phyloP scores from a whole-genome alignment of 2,329 filamentous ascomycete species.

The Cladosporium sp. region DNA sequence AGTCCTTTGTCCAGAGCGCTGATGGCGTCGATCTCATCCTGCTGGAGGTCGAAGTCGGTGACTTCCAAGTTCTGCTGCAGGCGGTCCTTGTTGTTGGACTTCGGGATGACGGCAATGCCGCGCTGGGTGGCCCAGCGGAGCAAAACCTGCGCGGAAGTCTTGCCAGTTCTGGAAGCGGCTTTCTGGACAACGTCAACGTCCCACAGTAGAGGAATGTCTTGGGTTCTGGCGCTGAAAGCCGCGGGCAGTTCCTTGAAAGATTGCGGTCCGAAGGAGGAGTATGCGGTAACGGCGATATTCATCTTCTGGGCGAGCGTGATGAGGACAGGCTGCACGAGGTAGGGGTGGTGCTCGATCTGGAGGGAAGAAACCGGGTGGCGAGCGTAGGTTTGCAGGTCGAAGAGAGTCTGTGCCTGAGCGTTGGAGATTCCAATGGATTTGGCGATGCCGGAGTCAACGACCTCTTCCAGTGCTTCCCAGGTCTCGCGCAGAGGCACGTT shows the following conservation, averaged over 20 bases:
- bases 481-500: slow-evolving; percentile 75
- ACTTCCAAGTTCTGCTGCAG: slow-evolving; percentile 65
- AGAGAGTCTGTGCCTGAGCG: slow-evolving; percentile 72
- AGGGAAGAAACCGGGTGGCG: slow-evolving; percentile 69
- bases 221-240: slow-evolving; percentile 50
- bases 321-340: slow-evolving; percentile 71
- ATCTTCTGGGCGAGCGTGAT: slow-evolving; percentile 64
- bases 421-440: slow-evolving; percentile 77
- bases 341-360: slow-evolving; percentile 88
- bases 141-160: slow-evolving; percentile 74
- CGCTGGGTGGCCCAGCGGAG: slow-evolving; percentile 85
- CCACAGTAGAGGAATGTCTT: slow-evolving; percentile 64
- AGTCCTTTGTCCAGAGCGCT: slow-evolving; percentile 60
- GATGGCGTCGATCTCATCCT: slow-evolving; percentile 65
- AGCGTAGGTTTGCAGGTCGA: slow-evolving; percentile 76
- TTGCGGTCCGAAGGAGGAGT: slow-evolving; percentile 77
- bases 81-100: slow-evolving; percentile 57
- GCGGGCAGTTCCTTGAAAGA: slow-evolving; percentile 74
- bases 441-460: slow-evolving; percentile 65
- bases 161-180: slow-evolving; percentile 66
- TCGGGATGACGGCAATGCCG: slow-evolving; percentile 76
- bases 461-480: slow-evolving; percentile 73
- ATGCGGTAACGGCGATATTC: slow-evolving; percentile 72
- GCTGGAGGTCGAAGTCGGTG: slow-evolving; percentile 59
- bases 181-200: slow-evolving; percentile 61